phyloP scores from a whole-genome alignment of 257 asterid genomes.

The Scutellaria galericulata region DNA sequence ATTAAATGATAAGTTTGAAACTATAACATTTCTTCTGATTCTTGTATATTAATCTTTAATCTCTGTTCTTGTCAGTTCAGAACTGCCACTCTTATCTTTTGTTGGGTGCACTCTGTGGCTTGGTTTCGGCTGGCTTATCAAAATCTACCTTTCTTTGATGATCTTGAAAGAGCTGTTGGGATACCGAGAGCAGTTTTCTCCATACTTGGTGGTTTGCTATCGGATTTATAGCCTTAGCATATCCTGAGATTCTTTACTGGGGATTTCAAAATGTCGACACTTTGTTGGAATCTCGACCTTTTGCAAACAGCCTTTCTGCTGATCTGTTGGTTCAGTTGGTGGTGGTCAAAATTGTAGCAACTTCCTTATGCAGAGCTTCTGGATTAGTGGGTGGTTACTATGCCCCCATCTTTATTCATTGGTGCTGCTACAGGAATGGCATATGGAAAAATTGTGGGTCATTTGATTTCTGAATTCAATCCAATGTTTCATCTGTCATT shows the following conservation, averaged over 20 bases:
- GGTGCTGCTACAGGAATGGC: conserved; percentile 99
- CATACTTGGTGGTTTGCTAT: conserved; percentile 76
- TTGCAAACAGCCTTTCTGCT: conserved; percentile 65
- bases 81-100: conserved; percentile 93
- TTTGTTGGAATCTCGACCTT: conserved; percentile 80
- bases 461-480: conserved; percentile 57
- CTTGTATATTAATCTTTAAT: conserved; percentile 28
- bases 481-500: conserved; percentile 73
- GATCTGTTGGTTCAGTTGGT: conserved; percentile 82
- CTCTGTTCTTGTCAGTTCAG: conserved; percentile 67
- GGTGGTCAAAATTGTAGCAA: conserved; percentile 77
- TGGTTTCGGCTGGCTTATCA: conserved; percentile 79
- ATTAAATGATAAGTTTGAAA: neutral
- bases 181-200: conserved; percentile 71
- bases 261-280: conserved; percentile 92
- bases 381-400: conserved; percentile 98
- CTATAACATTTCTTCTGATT: conserved; percentile 12
- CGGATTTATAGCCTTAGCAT: conserved; percentile 85
- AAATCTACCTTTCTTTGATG: conserved; percentile 63
- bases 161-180: conserved; percentile 54
- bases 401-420: conserved; percentile 89
- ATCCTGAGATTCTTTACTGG: conserved; percentile 97
- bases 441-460: conserved; percentile 74
- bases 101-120: conserved; percentile 85
- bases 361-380: conserved; percentile 90